These are phyloP conservation scores for Pterocarpus santalinus DNA, from an alignment of 306 rosid genomes.

Conservation along the genomic window DNA sequence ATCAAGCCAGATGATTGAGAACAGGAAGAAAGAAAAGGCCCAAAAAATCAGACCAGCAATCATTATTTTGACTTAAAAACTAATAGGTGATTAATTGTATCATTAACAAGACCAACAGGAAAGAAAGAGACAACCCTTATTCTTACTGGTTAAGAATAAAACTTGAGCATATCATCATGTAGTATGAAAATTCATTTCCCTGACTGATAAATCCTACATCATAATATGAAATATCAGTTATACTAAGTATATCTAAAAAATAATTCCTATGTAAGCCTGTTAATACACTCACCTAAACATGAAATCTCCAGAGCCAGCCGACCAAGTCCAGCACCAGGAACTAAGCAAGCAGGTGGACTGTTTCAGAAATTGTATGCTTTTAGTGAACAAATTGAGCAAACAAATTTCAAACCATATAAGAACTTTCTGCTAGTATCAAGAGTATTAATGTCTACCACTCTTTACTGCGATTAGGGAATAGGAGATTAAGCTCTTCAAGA, in stretches of 20 bases:
- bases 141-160: conserved; percentile 96
- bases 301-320: conserved; percentile 96
- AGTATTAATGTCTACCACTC: conserved; percentile 61
- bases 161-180: conserved; percentile 99
- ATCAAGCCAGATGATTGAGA: conserved; percentile 48
- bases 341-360: conserved; percentile 98
- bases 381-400: conserved; percentile 42
- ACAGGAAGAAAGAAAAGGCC: conserved; percentile 14
- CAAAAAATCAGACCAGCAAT: conserved; percentile 33
- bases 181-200: conserved; percentile 98
- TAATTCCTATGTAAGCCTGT: conserved; percentile 20
- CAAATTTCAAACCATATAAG: conserved; percentile 36
- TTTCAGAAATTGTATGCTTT: conserved; percentile 47
- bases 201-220: conserved; percentile 89
- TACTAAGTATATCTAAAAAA: conserved; percentile 21
- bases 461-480: conserved; percentile 72
- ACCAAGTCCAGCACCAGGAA: conserved; percentile 99
- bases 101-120: conserved; percentile 29
- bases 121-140: conserved; percentile 18
- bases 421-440: conserved; percentile 20
- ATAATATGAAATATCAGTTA: conserved; percentile 42
- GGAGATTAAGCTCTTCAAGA: conserved; percentile 81
- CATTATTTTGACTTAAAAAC: conserved; percentile 20
- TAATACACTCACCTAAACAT: conserved; percentile 68
- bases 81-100: conserved; percentile 14